Base-by-base conservation (phyloP, 1,284 basidiomycete species). In the Meripilus lineatus region DNA sequence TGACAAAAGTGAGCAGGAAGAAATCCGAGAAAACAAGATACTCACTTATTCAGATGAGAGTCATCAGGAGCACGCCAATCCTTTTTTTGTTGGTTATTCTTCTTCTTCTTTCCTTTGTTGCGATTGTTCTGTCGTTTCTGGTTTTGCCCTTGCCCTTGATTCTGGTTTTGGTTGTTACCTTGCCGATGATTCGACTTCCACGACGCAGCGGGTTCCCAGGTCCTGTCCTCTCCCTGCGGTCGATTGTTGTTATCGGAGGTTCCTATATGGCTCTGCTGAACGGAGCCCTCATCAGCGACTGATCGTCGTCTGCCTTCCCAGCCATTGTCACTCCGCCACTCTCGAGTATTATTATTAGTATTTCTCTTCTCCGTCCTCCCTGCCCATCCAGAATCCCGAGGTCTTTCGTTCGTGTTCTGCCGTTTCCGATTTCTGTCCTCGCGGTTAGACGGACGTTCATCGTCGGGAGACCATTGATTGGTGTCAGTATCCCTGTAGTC, bases 21-120 rank as follows among this genome's bases (percentile, higher is more conserved):
- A 33, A 52, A 46, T 44, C 32, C 44, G 23, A 37, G 40, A 40
- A 38, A 40, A 47, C 36, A 40, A 26, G 59, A 45, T 32, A 60
- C 75, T 28, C 57, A 88, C 85, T 88, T 88, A 62, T 88, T 88
- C 48, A 80, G 59, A 52, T 72, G 75, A 17, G 72, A 71, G 46
- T 84, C 83, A 45, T 84, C 81, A n/a, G n/a, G n/a, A 36, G 69
- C 70, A 40, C 74, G 69, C 74, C 80, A 79, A 52, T 82, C 82
- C 40, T 80, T 71, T 42, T 58, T 61, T 48, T 60, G 59, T 38
- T 65, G 65, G 14, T 62, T 63, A 21, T 61, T 65, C 32, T 64
- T 64, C 47, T 65, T 62, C 32, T 57, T 54, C 32, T 59, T 53
- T 23, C 63, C 64, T 48, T 58, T 64, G 47, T 67, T 45, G 28